phyloP scores from a whole-genome alignment of 2,329 filamentous ascomycete species.

The Raffaelea deltoideospora region DNA sequence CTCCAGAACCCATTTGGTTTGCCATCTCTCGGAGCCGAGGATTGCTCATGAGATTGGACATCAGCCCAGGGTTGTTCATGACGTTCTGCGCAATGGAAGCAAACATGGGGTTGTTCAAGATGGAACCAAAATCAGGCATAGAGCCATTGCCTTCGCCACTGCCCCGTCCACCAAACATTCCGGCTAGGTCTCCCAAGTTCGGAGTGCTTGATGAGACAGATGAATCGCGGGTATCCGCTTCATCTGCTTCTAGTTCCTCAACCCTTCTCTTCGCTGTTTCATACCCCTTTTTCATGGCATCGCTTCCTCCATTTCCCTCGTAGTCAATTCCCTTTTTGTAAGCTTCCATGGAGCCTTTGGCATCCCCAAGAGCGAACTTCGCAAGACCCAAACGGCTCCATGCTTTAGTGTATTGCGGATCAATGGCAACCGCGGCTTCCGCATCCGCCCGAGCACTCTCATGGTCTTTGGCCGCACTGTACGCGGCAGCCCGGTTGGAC shows the following conservation, averaged over 20 bases:
- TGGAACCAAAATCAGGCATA: conserved; percentile 72
- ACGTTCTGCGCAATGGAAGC: conserved; percentile 91
- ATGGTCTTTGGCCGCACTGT: conserved; percentile 74
- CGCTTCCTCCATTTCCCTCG: conserved; percentile 85
- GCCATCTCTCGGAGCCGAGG: conserved; percentile 80
- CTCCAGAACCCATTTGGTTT: conserved; percentile 53
- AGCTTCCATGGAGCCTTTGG: conserved; percentile 83
- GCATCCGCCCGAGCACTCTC: conserved; percentile 73
- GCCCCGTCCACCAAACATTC: conserved; percentile 51
- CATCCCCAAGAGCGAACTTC: conserved; percentile 79
- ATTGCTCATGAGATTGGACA: conserved; percentile 89
- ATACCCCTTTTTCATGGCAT: conserved; percentile 93
- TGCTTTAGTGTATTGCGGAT: conserved; percentile 91
- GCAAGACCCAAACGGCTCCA: conserved; percentile 91
- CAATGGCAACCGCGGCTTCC: conserved; percentile 73
- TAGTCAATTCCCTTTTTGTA: conserved; percentile 86
- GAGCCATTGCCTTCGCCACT: conserved; percentile 51
- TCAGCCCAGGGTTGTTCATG: conserved; percentile 91
- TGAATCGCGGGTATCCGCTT: conserved; percentile 18
- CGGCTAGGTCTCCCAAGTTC: conserved; percentile 53
- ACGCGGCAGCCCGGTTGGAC: conserved; percentile 89
- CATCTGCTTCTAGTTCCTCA: conserved; percentile 56
- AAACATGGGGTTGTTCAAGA: conserved; percentile 99
- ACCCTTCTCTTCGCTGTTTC: conserved; percentile 85
- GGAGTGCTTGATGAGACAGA: too few species aligned